Base-by-base conservation (phyloP, 257 asterid species). In the Lavandula angustifolia region DNA sequence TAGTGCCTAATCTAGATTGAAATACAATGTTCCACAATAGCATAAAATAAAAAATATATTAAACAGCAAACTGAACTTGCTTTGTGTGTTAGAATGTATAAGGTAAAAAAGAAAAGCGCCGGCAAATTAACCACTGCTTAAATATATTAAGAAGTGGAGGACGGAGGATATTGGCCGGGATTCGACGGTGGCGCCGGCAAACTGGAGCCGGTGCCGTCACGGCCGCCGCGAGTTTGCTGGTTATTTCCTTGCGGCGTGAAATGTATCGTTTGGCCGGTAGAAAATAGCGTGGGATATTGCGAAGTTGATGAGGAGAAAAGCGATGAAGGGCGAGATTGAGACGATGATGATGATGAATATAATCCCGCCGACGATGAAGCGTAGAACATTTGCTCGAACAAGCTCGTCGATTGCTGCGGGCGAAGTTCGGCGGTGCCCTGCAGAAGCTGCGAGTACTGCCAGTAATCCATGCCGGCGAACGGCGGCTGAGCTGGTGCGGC, bases 391-490 rank as follows among this genome's bases (percentile, higher is more conserved):
- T 84, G 85, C 7, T 86, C 81, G 5, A 81, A 69, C 69, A 77
- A 33, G 27, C 54, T 69, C 2, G 78, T 3, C 1, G 78, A 71
- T 22, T 69, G 96, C 8, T 47, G 83, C 11, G 62, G 69, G 6
- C 41, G 81, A 54, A 79, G 67, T 7, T 80, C 81, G 7, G 71
- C 82, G 47, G 62, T 17, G 72, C 69, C 69, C 64, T 79, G 89
- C 2, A 91, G 83, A 60, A 91, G 64, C 66, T 84, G 92, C 1
- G 95, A 81, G 75, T 91, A 91, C 1, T 84, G 81, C 82, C 82
- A 80, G 17, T 86, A 88, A 32, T 91, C 96, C 7, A 88, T 71
- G 13, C 72, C 82, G 31, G 73, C 38, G 56, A 60, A 14, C 27
- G 82, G 2, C 56, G 75, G 76, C 10, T 64, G 80, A 3, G 18